phyloP scores from a whole-genome alignment of 192 early-diverging fungal species.

The Funneliformis geosporum region DNA sequence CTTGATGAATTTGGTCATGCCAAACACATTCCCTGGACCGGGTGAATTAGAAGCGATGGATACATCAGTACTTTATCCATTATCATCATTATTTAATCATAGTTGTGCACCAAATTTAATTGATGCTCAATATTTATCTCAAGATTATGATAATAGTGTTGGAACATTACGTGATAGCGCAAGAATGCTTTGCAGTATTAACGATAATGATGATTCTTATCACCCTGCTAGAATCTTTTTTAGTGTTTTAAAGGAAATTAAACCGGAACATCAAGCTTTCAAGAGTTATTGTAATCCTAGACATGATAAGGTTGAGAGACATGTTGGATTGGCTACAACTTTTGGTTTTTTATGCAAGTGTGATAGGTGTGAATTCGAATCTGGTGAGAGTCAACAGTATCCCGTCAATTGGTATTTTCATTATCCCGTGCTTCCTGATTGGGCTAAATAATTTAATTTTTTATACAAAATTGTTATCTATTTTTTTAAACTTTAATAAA shows the following conservation, averaged over 20 bases:
- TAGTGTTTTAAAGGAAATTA: not conserved
- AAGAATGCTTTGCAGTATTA: not conserved
- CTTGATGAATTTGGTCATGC: not conserved
- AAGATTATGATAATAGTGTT: not conserved
- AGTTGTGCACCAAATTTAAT: not conserved
- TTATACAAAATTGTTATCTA: too few relatives aligned
- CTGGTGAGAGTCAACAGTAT: not conserved
- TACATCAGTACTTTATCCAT: not conserved
- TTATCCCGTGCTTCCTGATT: not conserved
- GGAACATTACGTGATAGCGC: not conserved
- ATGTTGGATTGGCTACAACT: not conserved
- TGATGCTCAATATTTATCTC: not conserved
- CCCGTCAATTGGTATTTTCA: not conserved
- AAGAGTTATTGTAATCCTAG: not conserved
- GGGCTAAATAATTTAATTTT: not conserved
- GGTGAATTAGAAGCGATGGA: not conserved
- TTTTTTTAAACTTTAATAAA: too few relatives aligned
- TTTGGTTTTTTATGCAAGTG: constrained; percentile 8
- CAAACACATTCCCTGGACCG: not conserved
- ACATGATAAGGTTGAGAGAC: not conserved
- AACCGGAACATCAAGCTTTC: not conserved
- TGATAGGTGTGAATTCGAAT: not conserved
- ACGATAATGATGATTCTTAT: not conserved
- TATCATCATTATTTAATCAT: constrained; percentile 23
- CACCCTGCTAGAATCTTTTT: not conserved